Evolutionary conservation across 208 protist species (phyloP).

Genomic region (Acanthamoeba culbertsoni): DNA sequence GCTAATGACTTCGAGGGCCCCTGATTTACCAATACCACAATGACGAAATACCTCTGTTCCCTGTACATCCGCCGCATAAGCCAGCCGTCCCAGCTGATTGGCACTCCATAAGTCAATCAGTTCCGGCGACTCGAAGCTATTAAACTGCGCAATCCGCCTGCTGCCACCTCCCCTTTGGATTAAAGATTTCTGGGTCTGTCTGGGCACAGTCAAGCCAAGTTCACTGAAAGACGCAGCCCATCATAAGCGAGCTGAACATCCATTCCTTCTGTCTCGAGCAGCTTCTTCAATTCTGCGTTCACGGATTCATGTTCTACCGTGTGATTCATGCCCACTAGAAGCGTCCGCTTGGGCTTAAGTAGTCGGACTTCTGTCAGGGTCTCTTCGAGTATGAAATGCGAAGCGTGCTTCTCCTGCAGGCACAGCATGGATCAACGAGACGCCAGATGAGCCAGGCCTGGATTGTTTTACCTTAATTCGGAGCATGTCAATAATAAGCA

Average conservation of each 20-base stretch:
- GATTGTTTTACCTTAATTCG: background rate
- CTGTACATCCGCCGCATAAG: no score
- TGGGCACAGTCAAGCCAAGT: background rate
- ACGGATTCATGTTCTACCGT: background rate
- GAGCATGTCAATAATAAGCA: constrained; percentile 16
- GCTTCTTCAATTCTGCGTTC: background rate
- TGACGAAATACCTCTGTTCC: no score
- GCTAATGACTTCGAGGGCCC: no score
- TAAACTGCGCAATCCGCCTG: no score
- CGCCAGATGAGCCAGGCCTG: no score
- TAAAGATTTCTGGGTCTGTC: no score
- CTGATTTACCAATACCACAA: no score
- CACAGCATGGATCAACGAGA: background rate
- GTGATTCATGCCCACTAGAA: constrained; percentile 31
- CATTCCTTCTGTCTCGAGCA: background rate
- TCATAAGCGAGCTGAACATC: constrained; percentile 30
- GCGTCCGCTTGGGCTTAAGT: background rate
- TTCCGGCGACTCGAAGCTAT: no score
- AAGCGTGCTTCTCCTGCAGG: background rate
- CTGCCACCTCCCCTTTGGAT: no score
- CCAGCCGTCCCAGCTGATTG: no score
- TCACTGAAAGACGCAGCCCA: background rate
- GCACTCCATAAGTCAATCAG: no score
- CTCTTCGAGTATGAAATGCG: background rate
- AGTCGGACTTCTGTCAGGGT: background rate